Evolutionary conservation across 495 filamentous ascomycete species (phyloP).

Genomic region (Alectoria sarmentosa): DNA sequence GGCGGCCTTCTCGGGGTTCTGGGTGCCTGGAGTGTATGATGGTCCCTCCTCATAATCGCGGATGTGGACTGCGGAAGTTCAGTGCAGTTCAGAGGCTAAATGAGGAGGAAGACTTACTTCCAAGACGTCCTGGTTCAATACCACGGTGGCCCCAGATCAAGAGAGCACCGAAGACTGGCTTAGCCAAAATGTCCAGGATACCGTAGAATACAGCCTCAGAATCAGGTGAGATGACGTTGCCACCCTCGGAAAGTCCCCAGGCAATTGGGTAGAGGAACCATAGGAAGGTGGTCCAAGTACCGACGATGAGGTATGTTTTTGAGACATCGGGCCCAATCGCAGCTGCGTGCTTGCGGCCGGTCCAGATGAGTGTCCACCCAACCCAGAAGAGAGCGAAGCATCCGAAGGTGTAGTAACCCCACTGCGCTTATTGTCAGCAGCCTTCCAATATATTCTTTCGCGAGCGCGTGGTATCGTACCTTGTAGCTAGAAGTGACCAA

Average conservation of each 20-base stretch:
- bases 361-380: slow-evolving; percentile 53
- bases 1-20: slow-evolving; percentile 2
- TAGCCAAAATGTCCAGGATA: slow-evolving; percentile 54
- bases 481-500: slow-evolving; percentile 52
- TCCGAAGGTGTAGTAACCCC: slow-evolving; percentile 60
- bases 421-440: slow-evolving; percentile 18
- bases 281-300: slow-evolving; percentile 43
- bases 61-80: slow-evolving; percentile 24
- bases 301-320: slow-evolving; percentile 45
- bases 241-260: slow-evolving; percentile 61
- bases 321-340: slow-evolving; percentile 43
- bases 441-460: not conserved
- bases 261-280: slow-evolving; percentile 62
- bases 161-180: slow-evolving; percentile 48
- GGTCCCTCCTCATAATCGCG: slow-evolving; percentile 34
- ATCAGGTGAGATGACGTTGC: slow-evolving; percentile 57
- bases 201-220: slow-evolving; percentile 65
- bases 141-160: slow-evolving; percentile 48
- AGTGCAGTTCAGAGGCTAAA: not conserved
- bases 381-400: slow-evolving; percentile 44
- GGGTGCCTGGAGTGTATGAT: not conserved
- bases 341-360: slow-evolving; percentile 47
- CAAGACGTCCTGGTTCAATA: slow-evolving; percentile 45
- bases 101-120: slow-evolving; percentile 28
- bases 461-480: slow-evolving; percentile 6